Percentiles rank a stretch among this genome's conserved stretches.
Conservation (phyloP, 192 early-diverging fungal species). For the Podila epicladia region DNA sequence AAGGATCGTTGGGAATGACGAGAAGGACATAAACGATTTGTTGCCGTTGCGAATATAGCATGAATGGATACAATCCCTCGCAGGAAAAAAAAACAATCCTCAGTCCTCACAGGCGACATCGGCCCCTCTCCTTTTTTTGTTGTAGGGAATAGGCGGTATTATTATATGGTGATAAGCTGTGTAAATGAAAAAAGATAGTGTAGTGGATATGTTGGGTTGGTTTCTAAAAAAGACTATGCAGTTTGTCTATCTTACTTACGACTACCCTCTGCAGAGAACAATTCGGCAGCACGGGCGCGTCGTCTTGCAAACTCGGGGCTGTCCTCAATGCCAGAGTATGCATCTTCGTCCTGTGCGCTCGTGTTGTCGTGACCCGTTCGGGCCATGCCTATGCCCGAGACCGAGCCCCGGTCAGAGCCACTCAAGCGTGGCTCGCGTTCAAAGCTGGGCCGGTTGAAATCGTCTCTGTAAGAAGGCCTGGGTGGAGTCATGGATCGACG, state of each 20-base stretch:
- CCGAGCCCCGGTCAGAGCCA: constrained; percentile 41
- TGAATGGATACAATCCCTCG: too few relatives aligned
- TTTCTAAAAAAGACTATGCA: too few relatives aligned
- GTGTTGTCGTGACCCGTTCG: constrained; percentile 9
- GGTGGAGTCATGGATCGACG: constrained; percentile 41
- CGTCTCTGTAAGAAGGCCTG: constrained; percentile 32
- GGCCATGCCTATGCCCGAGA: constrained; percentile 12
- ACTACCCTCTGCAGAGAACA: constrained; percentile 35
- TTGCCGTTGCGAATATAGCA: too few relatives aligned
- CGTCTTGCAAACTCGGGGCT: constrained; percentile 40
- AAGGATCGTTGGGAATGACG: too few relatives aligned
- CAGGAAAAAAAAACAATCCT: too few relatives aligned
- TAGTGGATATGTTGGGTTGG: too few relatives aligned
- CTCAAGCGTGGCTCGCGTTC: constrained; percentile 32
- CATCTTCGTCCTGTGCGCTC: constrained; percentile 13
- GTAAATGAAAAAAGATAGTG: too few relatives aligned
- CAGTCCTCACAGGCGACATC: too few relatives aligned
- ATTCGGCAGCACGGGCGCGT: constrained; percentile 46
- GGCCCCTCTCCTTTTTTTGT: too few relatives aligned
- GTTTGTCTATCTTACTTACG: constrained; percentile 10
- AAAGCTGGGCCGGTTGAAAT: constrained; percentile 31
- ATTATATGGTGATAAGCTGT: too few relatives aligned
- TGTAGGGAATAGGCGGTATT: too few relatives aligned
- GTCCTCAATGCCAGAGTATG: constrained; percentile 9
- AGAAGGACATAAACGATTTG: too few relatives aligned